Conservation (phyloP, 1,284 basidiomycete genomes). For the Leccinum glutinopallens region DNA sequence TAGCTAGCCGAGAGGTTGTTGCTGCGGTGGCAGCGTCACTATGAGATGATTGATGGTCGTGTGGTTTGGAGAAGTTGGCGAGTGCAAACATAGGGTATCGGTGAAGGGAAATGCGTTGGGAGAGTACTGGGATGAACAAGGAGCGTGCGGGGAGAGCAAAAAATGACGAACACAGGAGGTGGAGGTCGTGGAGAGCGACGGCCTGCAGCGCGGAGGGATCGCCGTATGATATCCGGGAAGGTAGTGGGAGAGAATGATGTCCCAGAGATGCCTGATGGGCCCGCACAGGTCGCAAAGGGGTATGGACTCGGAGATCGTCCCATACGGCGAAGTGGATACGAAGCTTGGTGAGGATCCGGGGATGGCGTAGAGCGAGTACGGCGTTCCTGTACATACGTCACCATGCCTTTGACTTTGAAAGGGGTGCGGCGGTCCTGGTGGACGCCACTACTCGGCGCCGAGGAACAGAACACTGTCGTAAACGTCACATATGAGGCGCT, state of each 20-base stretch:
- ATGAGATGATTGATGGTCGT: constrained; percentile 34
- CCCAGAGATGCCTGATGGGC: constrained; percentile 47
- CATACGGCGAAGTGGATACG: constrained; percentile 47
- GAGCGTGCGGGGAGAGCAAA: constrained; percentile 4
- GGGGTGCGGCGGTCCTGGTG: constrained; percentile 16
- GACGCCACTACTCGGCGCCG: constrained; percentile 17
- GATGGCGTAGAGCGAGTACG: constrained; percentile 39
- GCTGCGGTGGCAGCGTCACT: constrained; percentile 33
- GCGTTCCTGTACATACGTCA: constrained; percentile 30
- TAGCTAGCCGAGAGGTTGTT: constrained; percentile 44
- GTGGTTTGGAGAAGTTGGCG: constrained; percentile 44
- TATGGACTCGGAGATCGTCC: constrained; percentile 47
- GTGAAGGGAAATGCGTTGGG: constrained; percentile 62
- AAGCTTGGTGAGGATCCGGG: constrained; percentile 46
- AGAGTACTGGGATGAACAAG: constrained; percentile 51
- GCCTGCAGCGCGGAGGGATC: constrained; percentile 46
- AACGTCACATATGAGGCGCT: constrained; percentile 29
- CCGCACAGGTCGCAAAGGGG: constrained; percentile 49
- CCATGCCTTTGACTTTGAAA: constrained; percentile 29
- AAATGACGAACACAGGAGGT: constrained; percentile 57
- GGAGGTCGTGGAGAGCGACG: constrained; percentile 58
- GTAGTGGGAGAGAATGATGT: constrained; percentile 58
- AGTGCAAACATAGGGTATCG: constrained; percentile 61
- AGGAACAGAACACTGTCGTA: not conserved
- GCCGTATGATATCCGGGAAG: constrained; percentile 58